Conservation (phyloP, 805 yeast genomes). For the Teunomyces pallodes region DNA sequence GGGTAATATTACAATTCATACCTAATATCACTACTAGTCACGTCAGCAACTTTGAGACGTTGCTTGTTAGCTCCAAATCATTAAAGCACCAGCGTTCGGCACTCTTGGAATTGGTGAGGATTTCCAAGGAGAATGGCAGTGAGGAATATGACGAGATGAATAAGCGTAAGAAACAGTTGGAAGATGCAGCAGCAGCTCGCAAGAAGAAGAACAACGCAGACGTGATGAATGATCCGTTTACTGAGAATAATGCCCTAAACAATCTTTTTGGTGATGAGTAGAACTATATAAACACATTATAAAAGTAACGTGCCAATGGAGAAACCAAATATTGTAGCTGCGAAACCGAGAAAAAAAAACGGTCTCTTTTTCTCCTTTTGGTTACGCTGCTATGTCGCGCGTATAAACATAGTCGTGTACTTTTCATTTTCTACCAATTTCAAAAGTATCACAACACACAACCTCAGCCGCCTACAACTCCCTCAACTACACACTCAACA, state of each 20-base stretch:
- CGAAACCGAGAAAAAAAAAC: no score
- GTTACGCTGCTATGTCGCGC: neutral
- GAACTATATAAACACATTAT: neutral
- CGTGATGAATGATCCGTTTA: slow-evolving; percentile 68
- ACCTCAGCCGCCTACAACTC: neutral
- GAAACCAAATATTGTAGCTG: neutral
- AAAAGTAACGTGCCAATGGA: neutral
- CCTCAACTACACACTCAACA: neutral
- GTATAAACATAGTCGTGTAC: neutral
- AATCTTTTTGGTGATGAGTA: slow-evolving; percentile 51
- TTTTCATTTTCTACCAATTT: neutral
- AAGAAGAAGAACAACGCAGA: slow-evolving; percentile 49
- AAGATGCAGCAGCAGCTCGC: slow-evolving; percentile 44
- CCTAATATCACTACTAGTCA: slow-evolving; percentile 56
- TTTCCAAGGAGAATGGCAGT: slow-evolving; percentile 45
- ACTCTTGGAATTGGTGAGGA: slow-evolving; percentile 70
- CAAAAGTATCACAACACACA: neutral
- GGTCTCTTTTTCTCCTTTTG: no score
- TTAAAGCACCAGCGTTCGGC: slow-evolving; percentile 79
- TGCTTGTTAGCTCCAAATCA: slow-evolving; percentile 61
- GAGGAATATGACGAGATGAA: slow-evolving; percentile 42
- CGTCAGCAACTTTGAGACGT: slow-evolving; percentile 60
- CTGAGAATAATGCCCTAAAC: slow-evolving; percentile 66
- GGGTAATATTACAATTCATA: slow-evolving; percentile 51
- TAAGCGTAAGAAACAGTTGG: slow-evolving; percentile 55